Conservation (phyloP, 2,329 filamentous ascomycete species). For the Ophiostoma australiae region DNA sequence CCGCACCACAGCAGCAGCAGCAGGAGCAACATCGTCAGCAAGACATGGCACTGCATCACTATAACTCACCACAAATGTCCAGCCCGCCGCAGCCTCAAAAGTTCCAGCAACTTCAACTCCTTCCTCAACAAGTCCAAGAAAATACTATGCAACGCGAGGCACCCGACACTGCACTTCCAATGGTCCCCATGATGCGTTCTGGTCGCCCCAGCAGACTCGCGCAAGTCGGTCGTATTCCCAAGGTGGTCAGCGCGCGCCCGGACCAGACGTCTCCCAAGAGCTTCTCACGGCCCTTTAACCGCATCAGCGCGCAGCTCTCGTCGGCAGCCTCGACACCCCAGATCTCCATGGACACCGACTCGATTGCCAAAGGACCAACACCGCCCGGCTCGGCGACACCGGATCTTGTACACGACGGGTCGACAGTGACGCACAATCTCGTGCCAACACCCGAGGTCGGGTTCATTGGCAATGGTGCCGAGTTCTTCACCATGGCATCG, state of each 20-base stretch:
- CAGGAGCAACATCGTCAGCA: constrained; percentile 7
- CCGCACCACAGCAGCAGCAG: background rate
- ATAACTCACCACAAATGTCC: background rate
- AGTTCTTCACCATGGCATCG: constrained; percentile 71
- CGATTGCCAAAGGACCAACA: constrained; percentile 47
- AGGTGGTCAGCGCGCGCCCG: constrained; percentile 65
- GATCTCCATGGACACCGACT: constrained; percentile 36
- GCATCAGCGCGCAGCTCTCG: constrained; percentile 44
- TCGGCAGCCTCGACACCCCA: constrained; percentile 28
- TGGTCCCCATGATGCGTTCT: background rate
- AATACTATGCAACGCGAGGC: background rate
- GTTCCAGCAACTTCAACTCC: background rate
- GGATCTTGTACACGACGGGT: constrained; percentile 38
- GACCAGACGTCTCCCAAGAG: constrained; percentile 68
- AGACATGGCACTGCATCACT: background rate
- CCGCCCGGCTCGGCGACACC: constrained; percentile 41
- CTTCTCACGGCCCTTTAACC: constrained; percentile 77
- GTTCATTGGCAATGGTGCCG: constrained; percentile 35
- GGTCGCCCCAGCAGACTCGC: constrained; percentile 60
- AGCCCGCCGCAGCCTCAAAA: background rate
- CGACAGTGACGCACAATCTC: constrained; percentile 30
- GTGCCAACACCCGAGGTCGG: constrained; percentile 4
- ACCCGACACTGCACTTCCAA: background rate
- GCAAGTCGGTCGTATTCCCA: constrained; percentile 81
- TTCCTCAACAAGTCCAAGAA: background rate